phyloP scores from a whole-genome alignment of 345 rosid species.

The Pistacia vera region DNA sequence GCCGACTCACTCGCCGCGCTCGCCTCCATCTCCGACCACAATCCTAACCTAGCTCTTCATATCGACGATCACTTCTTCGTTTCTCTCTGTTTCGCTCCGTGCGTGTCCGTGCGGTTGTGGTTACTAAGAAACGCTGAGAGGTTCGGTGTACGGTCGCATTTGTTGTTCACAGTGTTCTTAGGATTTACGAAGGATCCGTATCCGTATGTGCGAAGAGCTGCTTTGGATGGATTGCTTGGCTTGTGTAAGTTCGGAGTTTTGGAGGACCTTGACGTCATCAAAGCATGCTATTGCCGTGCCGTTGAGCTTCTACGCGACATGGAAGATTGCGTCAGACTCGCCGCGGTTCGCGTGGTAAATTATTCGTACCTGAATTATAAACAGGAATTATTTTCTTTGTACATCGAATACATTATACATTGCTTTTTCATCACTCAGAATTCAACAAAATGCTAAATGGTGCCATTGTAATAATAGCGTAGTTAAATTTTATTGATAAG shows the following conservation, averaged over 20 bases:
- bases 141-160: slow-evolving; percentile 44
- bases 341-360: slow-evolving; percentile 71
- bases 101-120: slow-evolving; percentile 52
- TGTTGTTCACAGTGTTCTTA: slow-evolving; percentile 56
- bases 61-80: slow-evolving; percentile 54
- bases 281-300: slow-evolving; percentile 78
- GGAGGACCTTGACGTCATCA: slow-evolving; percentile 49
- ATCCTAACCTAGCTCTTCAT: slow-evolving; percentile 24
- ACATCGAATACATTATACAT: no score
- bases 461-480: neutral
- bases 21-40: slow-evolving; percentile 41
- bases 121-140: slow-evolving; percentile 67
- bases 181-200: slow-evolving; percentile 90
- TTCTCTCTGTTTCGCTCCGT: slow-evolving; percentile 58
- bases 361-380: slow-evolving; percentile 11
- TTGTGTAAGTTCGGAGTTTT: slow-evolving; percentile 49
- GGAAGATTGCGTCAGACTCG: slow-evolving; percentile 67
- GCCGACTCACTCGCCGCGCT: slow-evolving; percentile 55
- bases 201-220: slow-evolving; percentile 67
- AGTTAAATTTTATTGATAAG: neutral
- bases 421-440: no score
- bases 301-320: slow-evolving; percentile 63
- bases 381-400: no score
- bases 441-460: neutral
- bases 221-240: slow-evolving; percentile 64